These are phyloP conservation scores for Mycena rebaudengoi DNA, from an alignment of 768 basidiomycete species.

Conservation along the genomic window DNA sequence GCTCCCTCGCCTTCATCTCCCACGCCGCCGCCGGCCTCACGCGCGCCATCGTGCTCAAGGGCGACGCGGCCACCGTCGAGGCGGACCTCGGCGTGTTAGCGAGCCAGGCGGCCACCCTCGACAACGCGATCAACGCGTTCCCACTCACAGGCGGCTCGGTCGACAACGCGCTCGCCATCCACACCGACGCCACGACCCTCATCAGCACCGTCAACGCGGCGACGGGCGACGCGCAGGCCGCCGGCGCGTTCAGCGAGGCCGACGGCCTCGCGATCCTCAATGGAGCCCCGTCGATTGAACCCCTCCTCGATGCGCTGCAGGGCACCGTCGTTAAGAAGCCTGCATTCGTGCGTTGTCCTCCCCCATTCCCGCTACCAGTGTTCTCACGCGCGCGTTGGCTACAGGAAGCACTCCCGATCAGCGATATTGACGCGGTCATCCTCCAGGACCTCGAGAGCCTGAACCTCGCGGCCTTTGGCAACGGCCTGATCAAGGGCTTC, in stretches of 20 bases:
- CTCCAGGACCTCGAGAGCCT: constrained; percentile 8
- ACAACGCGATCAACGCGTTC: constrained; percentile 3
- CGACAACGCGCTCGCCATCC: constrained; percentile 6
- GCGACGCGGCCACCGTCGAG: constrained; percentile 3
- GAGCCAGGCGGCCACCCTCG: background rate
- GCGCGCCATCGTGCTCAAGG: background rate
- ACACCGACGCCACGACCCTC: background rate
- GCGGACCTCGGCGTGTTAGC: constrained; percentile 1
- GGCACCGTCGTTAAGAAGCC: constrained; percentile 3
- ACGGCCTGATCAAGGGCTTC: background rate
- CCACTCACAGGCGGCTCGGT: background rate
- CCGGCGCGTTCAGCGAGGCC: background rate
- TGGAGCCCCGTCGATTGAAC: background rate
- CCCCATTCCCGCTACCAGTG: background rate
- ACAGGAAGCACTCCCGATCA: constrained; percentile 3
- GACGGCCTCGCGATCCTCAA: constrained; percentile 1
- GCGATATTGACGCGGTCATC: background rate
- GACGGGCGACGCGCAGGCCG: background rate
- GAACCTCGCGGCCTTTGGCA: background rate
- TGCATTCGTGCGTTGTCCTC: background rate
- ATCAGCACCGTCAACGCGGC: constrained; percentile 4
- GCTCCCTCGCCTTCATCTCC: background rate
- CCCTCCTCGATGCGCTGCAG: background rate
- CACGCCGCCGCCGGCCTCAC: background rate
- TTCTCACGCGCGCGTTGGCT: background rate